A percentile compares a stretch with the other conserved stretches of the same genome.
phyloP scores from a whole-genome alignment of 768 basidiomycete genomes.

The Tricholoma terreum region DNA sequence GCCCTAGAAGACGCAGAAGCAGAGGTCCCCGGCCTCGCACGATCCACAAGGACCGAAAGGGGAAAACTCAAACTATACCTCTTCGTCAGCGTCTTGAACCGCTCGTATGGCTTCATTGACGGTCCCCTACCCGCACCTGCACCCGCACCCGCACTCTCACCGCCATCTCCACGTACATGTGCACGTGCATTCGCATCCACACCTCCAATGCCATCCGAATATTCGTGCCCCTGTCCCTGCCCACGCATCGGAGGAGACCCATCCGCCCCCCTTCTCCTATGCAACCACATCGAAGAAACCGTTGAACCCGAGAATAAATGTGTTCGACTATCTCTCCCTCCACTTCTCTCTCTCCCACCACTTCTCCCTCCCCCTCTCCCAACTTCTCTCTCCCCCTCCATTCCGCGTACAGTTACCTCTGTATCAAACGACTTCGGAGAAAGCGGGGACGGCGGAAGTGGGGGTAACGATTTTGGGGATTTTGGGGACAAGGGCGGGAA shows the following conservation, averaged over 20 bases:
- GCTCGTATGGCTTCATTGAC: slow-evolving; percentile 32
- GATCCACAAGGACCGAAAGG: slow-evolving; percentile 15
- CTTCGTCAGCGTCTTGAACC: slow-evolving; percentile 43
- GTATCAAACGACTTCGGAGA: not conserved
- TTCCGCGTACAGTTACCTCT: not conserved
- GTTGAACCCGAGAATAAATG: not conserved
- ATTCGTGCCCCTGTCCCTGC: not conserved
- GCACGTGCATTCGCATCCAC: not conserved
- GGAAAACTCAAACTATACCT: slow-evolving; percentile 49
- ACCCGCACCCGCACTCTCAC: not conserved
- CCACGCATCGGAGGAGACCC: slow-evolving; percentile 1
- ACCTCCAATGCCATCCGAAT: not conserved
- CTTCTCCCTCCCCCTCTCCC: not conserved
- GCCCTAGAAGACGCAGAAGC: not conserved
- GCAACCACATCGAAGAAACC: slow-evolving; percentile 52
- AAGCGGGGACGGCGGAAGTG: not conserved
- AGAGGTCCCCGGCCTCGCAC: not conserved
- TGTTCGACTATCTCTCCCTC: not conserved
- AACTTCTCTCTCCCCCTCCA: not conserved
- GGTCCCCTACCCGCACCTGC: not conserved
- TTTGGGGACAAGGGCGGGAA: not conserved
- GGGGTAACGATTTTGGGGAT: not conserved
- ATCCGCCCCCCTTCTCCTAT: slow-evolving; percentile 29
- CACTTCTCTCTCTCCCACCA: not conserved
- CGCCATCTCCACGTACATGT: slow-evolving; percentile 13